Conservation (phyloP, 371 early-diverging fungal genomes). For the Zychaea mexicana region DNA sequence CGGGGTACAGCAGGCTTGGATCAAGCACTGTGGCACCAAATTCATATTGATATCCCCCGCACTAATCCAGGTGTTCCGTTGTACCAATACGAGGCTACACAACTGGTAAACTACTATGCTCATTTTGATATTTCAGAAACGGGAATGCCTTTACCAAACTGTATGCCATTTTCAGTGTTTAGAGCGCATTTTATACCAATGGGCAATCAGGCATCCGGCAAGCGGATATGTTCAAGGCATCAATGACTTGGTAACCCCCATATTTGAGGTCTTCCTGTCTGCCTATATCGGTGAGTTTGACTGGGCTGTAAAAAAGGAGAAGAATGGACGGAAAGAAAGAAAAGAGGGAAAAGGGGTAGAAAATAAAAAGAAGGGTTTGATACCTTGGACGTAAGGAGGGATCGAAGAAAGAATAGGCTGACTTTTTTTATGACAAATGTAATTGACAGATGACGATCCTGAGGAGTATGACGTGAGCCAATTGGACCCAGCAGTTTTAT, state of each 20-base stretch:
- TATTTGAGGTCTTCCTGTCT: slow-evolving; percentile 89
- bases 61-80: slow-evolving; percentile 84
- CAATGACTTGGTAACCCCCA: slow-evolving; percentile 97
- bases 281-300: slow-evolving; percentile 56
- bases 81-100: slow-evolving; percentile 82
- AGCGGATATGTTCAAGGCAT: slow-evolving; percentile 99
- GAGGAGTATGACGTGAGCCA: slow-evolving; percentile 66
- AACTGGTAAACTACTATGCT: no score
- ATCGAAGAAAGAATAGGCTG: not conserved
- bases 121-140: not conserved
- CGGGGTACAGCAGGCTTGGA: slow-evolving; percentile 81
- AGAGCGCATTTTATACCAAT: slow-evolving; percentile 92
- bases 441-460: slow-evolving; percentile 59
- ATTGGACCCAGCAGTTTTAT: slow-evolving; percentile 61
- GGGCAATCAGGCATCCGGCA: slow-evolving; percentile 98
- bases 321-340: not conserved
- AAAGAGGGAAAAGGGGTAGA: not conserved
- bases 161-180: slow-evolving; percentile 61
- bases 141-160: not conserved
- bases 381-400: not conserved
- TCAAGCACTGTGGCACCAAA: slow-evolving; percentile 90
- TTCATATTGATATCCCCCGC: slow-evolving; percentile 94
- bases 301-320: not conserved
- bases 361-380: not conserved
- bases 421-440: not conserved